Conservation (phyloP, 1,284 basidiomycete species). For the Ganoderma resinaceum region DNA sequence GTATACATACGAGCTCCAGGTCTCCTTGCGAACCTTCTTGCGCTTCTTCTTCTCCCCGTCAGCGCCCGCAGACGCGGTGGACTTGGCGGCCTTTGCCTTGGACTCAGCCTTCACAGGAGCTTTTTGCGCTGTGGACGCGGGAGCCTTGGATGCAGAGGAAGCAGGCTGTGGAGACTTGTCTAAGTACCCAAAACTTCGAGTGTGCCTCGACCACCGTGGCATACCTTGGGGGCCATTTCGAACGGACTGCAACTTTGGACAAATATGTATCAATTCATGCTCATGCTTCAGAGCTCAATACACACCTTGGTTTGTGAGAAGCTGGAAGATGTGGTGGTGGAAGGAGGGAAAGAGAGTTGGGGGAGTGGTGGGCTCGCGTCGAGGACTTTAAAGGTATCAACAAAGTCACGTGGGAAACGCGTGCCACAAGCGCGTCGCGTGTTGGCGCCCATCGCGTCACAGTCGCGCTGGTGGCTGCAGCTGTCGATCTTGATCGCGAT, state of each 20-base stretch:
- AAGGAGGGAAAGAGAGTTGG: conserved; percentile 23
- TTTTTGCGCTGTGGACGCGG: conserved; percentile 59
- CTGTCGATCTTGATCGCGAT: conserved; percentile 9
- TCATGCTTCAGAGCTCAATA: background rate
- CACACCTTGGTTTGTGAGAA: conserved; percentile 19
- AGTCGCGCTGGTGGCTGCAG: conserved; percentile 7
- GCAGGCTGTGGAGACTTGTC: conserved; percentile 46
- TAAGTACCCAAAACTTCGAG: conserved; percentile 1
- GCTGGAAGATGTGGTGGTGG: conserved; percentile 22
- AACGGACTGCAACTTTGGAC: conserved; percentile 9
- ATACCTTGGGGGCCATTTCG: conserved; percentile 42
- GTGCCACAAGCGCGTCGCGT: conserved; percentile 32
- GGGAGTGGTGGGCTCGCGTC: conserved; percentile 22
- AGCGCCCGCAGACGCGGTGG: conserved; percentile 45
- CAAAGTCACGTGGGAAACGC: conserved; percentile 32
- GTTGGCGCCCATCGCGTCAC: conserved; percentile 19
- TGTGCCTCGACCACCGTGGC: conserved; percentile 21
- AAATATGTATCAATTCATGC: conserved; percentile 3
- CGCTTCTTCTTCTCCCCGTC: conserved; percentile 68
- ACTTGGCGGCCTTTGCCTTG: conserved; percentile 47
- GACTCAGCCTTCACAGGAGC: conserved; percentile 55
- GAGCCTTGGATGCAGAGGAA: conserved; percentile 57
- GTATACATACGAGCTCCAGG: conserved; percentile 76
- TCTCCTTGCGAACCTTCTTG: conserved; percentile 68
- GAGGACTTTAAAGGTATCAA: conserved; percentile 34